phyloP scores from a whole-genome alignment of 2,329 filamentous ascomycete species.

The Penicillium sp. region DNA sequence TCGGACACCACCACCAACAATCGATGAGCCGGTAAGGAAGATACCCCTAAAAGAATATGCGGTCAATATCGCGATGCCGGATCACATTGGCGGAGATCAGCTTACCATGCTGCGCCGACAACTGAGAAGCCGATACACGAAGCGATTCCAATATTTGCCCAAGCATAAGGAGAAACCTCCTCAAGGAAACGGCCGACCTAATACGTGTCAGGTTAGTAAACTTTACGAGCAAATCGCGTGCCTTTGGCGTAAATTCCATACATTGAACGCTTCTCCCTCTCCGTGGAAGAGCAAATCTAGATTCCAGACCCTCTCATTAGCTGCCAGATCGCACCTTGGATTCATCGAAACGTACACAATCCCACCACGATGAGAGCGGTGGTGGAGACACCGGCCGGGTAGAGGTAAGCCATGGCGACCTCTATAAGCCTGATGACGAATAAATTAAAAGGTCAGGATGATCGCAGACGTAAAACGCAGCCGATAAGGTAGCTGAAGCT shows the following conservation, averaged over 20 bases:
- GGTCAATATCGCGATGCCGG: neutral
- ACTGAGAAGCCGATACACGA: conserved; percentile 96
- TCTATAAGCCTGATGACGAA: conserved; percentile 25
- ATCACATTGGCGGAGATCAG: conserved; percentile 16
- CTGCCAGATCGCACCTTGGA: conserved; percentile 13
- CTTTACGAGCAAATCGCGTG: neutral
- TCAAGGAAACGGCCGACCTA: conserved; percentile 92
- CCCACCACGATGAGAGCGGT: conserved; percentile 70
- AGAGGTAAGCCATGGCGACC: conserved; percentile 69
- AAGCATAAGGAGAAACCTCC: conserved; percentile 88
- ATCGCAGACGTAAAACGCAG: conserved; percentile 14
- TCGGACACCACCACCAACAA: conserved; percentile 93
- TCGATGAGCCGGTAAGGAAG: conserved; percentile 96
- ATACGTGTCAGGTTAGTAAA: conserved; percentile 21
- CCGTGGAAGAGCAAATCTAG: conserved; percentile 98
- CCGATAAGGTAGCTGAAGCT: conserved; percentile 22
- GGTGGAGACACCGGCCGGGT: conserved; percentile 58
- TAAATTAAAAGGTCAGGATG: conserved; percentile 17
- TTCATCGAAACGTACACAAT: conserved; percentile 62
- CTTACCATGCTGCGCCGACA: conserved; percentile 91
- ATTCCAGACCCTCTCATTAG: conserved; percentile 21
- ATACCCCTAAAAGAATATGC: conserved; percentile 70
- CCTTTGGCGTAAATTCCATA: conserved; percentile 46
- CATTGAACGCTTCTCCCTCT: conserved; percentile 93
- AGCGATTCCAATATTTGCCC: conserved; percentile 85